Evolutionary conservation across 1,139 yeast species (phyloP).

Genomic region (Tardiomyces depauwii): DNA sequence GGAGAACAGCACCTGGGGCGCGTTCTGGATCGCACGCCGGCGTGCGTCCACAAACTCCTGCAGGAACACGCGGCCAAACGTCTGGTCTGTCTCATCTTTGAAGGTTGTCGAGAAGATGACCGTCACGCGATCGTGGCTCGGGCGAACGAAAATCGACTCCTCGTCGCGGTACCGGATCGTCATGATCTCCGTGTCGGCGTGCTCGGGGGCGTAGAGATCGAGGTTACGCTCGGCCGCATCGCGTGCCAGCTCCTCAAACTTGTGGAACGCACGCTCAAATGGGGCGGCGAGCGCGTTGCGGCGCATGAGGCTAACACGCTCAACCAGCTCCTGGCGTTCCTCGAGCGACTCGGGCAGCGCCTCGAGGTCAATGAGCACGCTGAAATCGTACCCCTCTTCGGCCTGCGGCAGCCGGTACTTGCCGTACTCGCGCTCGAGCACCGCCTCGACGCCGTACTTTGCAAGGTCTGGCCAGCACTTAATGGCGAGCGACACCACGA

Average conservation of each 20-base stretch:
- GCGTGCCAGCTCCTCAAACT: slow-evolving; percentile 54
- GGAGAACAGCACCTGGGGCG: slow-evolving; percentile 93
- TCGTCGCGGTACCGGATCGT: slow-evolving; percentile 84
- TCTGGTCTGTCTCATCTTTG: slow-evolving; percentile 93
- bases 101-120: slow-evolving; percentile 90
- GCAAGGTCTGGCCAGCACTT: slow-evolving; percentile 68
- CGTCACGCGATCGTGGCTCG: slow-evolving; percentile 92
- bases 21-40: slow-evolving; percentile 90
- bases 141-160: slow-evolving; percentile 82
- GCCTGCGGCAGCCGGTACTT: slow-evolving; percentile 28
- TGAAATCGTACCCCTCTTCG: slow-evolving; percentile 77
- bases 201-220: slow-evolving; percentile 38
- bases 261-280: slow-evolving; percentile 70
- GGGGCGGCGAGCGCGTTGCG: slow-evolving; percentile 90
- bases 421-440: slow-evolving; percentile 33
- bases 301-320: slow-evolving; percentile 62
- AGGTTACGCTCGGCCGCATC: slow-evolving; percentile 42
- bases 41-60: slow-evolving; percentile 98
- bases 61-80: slow-evolving; percentile 87
- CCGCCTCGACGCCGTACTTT: slow-evolving; percentile 45
- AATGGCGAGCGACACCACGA: slow-evolving; percentile 59
- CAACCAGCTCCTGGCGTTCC: slow-evolving; percentile 42
- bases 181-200: slow-evolving; percentile 49
- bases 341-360: slow-evolving; percentile 31
- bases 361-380: slow-evolving; percentile 56